Conservation (phyloP, 169 alveolate species). For the Eimeria falciformis region DNA sequence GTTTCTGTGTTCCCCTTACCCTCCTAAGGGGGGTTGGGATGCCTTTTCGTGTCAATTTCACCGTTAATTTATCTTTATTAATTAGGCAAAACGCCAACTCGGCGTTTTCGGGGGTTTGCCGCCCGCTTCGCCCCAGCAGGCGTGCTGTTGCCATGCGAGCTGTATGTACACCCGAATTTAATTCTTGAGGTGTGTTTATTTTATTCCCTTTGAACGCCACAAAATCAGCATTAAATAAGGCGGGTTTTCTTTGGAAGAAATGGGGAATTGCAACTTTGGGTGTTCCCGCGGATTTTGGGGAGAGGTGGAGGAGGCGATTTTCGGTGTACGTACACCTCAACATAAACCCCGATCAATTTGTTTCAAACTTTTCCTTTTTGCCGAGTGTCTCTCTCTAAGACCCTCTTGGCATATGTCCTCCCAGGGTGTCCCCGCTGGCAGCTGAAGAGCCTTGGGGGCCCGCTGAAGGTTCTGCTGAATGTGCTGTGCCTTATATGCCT, state of each 20-base stretch:
- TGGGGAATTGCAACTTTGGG: background rate
- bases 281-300: conserved; percentile 30
- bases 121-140: no score
- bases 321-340: background rate
- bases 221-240: no score
- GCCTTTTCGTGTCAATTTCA: background rate
- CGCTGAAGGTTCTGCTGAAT: no score
- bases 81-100: background rate
- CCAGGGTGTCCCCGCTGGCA: no score
- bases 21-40: background rate
- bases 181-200: no score
- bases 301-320: conserved; percentile 35
- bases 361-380: background rate
- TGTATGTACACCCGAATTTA: no score
- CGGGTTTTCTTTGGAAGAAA: no score
- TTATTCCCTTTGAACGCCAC: no score
- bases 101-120: background rate
- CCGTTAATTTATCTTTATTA: background rate
- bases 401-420: background rate
- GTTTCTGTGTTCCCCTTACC: no score
- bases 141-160: no score
- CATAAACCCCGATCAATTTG: background rate
- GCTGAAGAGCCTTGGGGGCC: no score
- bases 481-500: no score
- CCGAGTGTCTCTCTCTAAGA: background rate